Conservation (phyloP, 495 filamentous ascomycete genomes). For the Penicillium canariense region DNA sequence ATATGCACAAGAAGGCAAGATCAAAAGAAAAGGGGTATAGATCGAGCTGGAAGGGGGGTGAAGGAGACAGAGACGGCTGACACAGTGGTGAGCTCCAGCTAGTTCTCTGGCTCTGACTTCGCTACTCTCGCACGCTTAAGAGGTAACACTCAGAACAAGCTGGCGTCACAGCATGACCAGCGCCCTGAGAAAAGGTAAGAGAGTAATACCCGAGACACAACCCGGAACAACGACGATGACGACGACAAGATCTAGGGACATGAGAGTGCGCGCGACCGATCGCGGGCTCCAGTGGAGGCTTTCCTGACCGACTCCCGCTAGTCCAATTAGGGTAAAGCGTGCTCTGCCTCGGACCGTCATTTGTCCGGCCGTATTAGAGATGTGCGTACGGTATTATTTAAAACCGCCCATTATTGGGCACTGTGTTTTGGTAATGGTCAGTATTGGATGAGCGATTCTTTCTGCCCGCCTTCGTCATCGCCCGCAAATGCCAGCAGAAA, state of each 20-base stretch:
- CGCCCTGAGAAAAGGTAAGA: background rate
- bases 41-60: background rate
- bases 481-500: conserved; percentile 27
- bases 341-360: conserved; percentile 6
- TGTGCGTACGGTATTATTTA: background rate
- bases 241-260: conserved; percentile 12
- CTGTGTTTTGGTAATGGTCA: background rate
- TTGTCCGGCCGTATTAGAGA: conserved; percentile 7
- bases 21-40: background rate
- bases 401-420: background rate
- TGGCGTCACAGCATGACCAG: conserved; percentile 29
- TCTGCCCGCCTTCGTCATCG: conserved; percentile 35
- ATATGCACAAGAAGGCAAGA: background rate
- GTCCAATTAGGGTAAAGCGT: conserved; percentile 19
- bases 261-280: conserved; percentile 47
- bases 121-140: conserved; percentile 3
- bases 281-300: conserved; percentile 46
- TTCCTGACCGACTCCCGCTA: conserved; percentile 34
- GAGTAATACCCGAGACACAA: conserved; percentile 3
- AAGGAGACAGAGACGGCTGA: conserved; percentile 3
- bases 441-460: conserved; percentile 10
- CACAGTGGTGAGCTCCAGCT: conserved; percentile 19
- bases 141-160: conserved; percentile 20
- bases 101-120: conserved; percentile 9
- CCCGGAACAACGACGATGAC: background rate